A percentile compares a stretch with the other conserved stretches of the same genome.
Evolutionary conservation across 2,329 filamentous ascomycete genomes (phyloP).

Genomic region (Ophiostoma triangulosporum): DNA sequence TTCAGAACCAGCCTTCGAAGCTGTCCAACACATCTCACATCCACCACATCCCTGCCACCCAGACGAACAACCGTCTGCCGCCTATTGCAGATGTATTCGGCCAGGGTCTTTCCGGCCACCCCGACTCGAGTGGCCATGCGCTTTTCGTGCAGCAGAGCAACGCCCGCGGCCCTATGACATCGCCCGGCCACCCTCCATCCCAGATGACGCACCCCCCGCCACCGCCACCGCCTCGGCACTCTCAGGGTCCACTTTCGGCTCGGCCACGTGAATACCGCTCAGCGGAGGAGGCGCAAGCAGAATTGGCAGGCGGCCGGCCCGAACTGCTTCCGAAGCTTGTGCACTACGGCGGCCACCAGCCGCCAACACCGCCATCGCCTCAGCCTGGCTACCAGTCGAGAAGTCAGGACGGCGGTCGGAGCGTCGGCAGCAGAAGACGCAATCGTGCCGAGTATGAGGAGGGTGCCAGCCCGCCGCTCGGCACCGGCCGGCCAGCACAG

Average conservation of each 20-base stretch:
- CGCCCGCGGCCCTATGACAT: slow-evolving; percentile 56
- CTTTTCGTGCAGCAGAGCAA: slow-evolving; percentile 51
- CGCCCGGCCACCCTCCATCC: slow-evolving; percentile 57
- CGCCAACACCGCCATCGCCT: slow-evolving; percentile 79
- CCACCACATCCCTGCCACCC: slow-evolving; percentile 74
- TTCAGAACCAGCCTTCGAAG: slow-evolving; percentile 69
- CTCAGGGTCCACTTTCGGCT: slow-evolving; percentile 34
- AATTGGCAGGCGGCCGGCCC: slow-evolving; percentile 78
- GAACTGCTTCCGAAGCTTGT: slow-evolving; percentile 87
- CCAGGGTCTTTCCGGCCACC: slow-evolving; percentile 54
- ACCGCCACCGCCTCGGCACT: slow-evolving; percentile 21
- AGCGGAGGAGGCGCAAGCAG: slow-evolving; percentile 87
- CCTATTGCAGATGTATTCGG: slow-evolving; percentile 93
- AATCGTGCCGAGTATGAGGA: slow-evolving; percentile 88
- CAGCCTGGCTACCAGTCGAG: slow-evolving; percentile 35
- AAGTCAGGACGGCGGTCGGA: slow-evolving; percentile 34
- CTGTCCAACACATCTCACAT: slow-evolving; percentile 78
- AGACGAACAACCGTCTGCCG: slow-evolving; percentile 83
- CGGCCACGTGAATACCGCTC: slow-evolving; percentile 82
- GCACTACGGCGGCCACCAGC: slow-evolving; percentile 88
- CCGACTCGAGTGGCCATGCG: slow-evolving; percentile 36
- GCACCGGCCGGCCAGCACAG: slow-evolving; percentile 51
- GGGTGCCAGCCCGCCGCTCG: slow-evolving; percentile 72
- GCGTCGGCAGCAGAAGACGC: slow-evolving; percentile 55
- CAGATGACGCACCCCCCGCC: slow-evolving; percentile 17